Conservation (phyloP, 1,284 basidiomycete genomes). For the Ceratobasidium papillatum region DNA sequence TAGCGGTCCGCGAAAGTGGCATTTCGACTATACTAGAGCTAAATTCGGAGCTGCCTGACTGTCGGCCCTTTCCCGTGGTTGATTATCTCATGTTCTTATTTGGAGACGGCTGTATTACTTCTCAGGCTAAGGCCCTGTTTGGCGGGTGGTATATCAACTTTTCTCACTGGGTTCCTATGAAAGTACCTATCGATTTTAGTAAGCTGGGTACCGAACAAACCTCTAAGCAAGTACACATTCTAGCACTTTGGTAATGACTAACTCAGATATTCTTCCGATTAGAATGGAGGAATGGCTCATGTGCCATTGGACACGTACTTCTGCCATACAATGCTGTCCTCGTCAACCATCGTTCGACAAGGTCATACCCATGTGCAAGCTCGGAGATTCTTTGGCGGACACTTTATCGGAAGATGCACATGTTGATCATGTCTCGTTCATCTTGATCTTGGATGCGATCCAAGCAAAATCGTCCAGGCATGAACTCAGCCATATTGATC, state of each 20-base stretch:
- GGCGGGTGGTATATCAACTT: constrained; percentile 18
- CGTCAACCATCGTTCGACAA: not conserved
- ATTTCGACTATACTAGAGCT: not conserved
- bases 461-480: not conserved
- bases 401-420: not conserved
- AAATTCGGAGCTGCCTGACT: not conserved
- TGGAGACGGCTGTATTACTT: not conserved
- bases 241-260: not conserved
- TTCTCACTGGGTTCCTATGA: constrained; percentile 12
- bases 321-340: not conserved
- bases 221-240: not conserved
- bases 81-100: not conserved
- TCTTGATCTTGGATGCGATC: not conserved
- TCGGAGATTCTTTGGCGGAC: not conserved
- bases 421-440: not conserved
- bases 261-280: not conserved
- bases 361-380: constrained; percentile 4
- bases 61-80: not conserved
- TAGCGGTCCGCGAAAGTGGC: not conserved
- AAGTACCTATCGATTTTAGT: not conserved
- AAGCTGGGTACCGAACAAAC: not conserved
- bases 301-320: not conserved
- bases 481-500: not conserved
- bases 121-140: not conserved
- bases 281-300: not conserved